phyloP scores from a whole-genome alignment of 176 grass and related monocot species.

The Triticum aestivum region DNA sequence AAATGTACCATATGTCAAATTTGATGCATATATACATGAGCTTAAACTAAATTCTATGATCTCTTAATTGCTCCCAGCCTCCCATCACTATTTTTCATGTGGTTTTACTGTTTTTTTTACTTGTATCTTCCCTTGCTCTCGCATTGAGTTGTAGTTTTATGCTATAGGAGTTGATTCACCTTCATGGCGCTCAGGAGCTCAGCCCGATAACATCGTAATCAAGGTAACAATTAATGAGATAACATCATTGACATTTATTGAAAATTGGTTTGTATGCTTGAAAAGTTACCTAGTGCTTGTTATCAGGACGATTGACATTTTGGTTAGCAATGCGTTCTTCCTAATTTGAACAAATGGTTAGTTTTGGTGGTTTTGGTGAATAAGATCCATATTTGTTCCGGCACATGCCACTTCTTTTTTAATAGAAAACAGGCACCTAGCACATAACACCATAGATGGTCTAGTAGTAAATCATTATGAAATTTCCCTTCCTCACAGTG shows the following conservation, averaged over 20 bases:
- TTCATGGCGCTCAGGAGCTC: constrained; percentile 72
- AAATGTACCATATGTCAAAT: neutral
- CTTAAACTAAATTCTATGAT: neutral
- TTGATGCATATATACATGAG: neutral
- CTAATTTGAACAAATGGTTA: neutral
- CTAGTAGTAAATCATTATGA: neutral
- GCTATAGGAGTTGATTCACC: constrained; percentile 87
- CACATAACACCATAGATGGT: neutral
- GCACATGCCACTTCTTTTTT: neutral
- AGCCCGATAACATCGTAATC: constrained; percentile 73
- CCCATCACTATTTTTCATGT: neutral
- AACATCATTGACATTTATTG: neutral
- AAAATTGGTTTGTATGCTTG: constrained; percentile 5
- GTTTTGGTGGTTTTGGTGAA: neutral
- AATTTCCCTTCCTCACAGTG: neutral
- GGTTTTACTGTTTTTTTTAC: neutral
- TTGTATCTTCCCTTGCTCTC: constrained; percentile 21
- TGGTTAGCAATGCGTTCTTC: neutral
- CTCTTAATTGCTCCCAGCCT: neutral
- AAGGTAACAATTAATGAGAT: constrained; percentile 61
- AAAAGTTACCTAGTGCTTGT: constrained; percentile 6
- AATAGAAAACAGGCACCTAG: neutral
- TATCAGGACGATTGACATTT: neutral
- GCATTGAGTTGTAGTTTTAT: constrained; percentile 40
- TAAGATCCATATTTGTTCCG: neutral